Evolutionary conservation across 495 filamentous ascomycete species (phyloP).

Genomic region (Terfezia claveryi): DNA sequence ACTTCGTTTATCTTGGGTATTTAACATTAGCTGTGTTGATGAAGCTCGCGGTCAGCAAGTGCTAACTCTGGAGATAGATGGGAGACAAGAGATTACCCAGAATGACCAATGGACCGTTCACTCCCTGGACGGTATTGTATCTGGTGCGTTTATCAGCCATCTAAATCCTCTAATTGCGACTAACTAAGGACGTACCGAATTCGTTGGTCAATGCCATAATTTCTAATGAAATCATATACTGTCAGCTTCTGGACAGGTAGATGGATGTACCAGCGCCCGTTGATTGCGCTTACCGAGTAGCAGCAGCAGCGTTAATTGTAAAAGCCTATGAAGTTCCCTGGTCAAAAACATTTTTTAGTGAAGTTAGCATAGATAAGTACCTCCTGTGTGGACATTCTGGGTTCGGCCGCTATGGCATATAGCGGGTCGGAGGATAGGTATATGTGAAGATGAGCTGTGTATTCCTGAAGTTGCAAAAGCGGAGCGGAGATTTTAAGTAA

Average conservation of each 20-base stretch:
- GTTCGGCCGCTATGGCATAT: too few relatives aligned
- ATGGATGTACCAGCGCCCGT: constrained; percentile 12
- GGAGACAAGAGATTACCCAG: constrained; percentile 37
- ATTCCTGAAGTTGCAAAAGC: too few relatives aligned
- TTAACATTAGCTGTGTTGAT: constrained; percentile 48
- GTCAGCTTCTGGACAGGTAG: background rate
- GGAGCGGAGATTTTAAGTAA: too few relatives aligned
- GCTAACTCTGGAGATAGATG: background rate
- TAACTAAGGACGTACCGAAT: too few relatives aligned
- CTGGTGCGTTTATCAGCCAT: constrained; percentile 9
- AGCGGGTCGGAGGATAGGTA: too few relatives aligned
- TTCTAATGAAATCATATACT: background rate
- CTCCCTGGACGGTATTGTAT: constrained; percentile 96
- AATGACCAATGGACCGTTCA: constrained; percentile 94
- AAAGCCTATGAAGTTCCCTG: constrained; percentile 11
- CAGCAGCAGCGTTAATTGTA: constrained; percentile 18
- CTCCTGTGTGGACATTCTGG: too few relatives aligned
- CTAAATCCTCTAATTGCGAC: too few relatives aligned
- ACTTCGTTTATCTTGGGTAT: constrained; percentile 84
- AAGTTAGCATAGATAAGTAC: too few relatives aligned
- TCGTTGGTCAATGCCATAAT: constrained; percentile 11
- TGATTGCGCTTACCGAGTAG: constrained; percentile 4
- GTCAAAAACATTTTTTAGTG: background rate
- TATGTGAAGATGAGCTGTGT: too few relatives aligned
- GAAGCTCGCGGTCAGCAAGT: background rate